These are phyloP conservation scores for Podaxis rugospora DNA, from an alignment of 768 basidiomycete genomes.

Conservation along the genomic window DNA sequence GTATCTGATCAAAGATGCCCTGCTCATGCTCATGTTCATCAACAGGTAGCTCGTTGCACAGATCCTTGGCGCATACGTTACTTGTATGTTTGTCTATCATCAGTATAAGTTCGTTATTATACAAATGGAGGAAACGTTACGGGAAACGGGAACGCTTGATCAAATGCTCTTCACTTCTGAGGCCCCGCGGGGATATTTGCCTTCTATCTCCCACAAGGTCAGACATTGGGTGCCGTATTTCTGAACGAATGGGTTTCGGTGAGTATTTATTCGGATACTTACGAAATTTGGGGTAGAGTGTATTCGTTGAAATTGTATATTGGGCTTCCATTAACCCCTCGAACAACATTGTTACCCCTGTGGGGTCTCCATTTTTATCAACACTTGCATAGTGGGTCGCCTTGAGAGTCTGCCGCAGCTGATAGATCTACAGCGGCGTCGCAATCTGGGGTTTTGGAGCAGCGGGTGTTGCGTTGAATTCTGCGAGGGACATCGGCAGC, in stretches of 20 bases:
- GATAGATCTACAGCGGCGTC: not conserved
- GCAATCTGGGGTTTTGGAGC: constrained; percentile 1
- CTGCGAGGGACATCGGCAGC: not conserved
- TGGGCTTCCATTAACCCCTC: constrained; percentile 10
- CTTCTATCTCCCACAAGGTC: constrained; percentile 15
- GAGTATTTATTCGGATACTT: not conserved
- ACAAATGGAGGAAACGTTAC: constrained; percentile 10
- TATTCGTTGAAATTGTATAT: constrained; percentile 8
- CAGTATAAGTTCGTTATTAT: constrained; percentile 13
- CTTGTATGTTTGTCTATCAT: constrained; percentile 11
- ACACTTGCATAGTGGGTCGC: not conserved
- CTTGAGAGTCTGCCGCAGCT: not conserved
- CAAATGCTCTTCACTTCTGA: constrained; percentile 9
- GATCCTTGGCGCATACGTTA: constrained; percentile 17
- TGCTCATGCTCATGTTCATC: not conserved
- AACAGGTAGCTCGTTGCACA: constrained; percentile 16
- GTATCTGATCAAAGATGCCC: not conserved
- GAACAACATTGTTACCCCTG: not conserved
- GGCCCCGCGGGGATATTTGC: constrained; percentile 18
- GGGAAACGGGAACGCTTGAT: constrained; percentile 1
- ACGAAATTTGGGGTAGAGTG: not conserved
- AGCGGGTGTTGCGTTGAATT: constrained; percentile 1
- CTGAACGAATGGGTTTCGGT: constrained; percentile 15
- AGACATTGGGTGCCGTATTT: constrained; percentile 11
- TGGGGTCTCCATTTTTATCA: not conserved